A percentile compares a stretch with the other conserved stretches of the same genome.
Conservation (phyloP, 2,329 filamentous ascomycete species). For the Aspergillus pseudotamarii region DNA sequence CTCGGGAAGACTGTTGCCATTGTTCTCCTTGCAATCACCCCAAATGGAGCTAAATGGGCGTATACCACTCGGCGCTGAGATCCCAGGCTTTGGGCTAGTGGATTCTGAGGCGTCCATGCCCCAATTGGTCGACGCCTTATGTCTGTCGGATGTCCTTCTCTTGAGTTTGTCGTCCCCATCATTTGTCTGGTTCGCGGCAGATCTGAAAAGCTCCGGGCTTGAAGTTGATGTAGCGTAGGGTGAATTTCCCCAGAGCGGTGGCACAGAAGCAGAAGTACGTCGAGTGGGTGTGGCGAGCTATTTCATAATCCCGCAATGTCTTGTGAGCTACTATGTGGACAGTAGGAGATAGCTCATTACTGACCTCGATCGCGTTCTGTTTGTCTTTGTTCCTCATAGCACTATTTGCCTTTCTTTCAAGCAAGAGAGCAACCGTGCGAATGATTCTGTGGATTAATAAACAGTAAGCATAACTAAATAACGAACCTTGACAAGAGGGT, state of each 20-base stretch:
- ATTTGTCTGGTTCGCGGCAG: neutral
- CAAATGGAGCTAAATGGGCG: neutral
- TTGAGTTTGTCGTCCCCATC: neutral
- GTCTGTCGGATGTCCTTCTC: neutral
- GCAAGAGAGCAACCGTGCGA: slow-evolving; percentile 17
- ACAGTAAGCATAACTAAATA: neutral
- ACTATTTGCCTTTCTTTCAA: slow-evolving; percentile 22
- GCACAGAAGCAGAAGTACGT: neutral
- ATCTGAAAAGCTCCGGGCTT: neutral
- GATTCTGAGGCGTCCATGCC: neutral
- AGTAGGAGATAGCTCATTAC: neutral
- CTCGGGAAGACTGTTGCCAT: no score
- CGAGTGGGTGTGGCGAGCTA: neutral
- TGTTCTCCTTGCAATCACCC: neutral
- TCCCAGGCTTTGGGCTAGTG: neutral
- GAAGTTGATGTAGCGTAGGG: neutral
- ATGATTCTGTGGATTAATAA: slow-evolving; percentile 13
- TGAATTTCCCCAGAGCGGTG: neutral
- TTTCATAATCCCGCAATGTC: neutral
- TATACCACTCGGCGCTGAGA: neutral
- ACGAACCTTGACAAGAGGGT: neutral
- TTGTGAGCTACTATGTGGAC: neutral
- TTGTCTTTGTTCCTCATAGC: neutral
- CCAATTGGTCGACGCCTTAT: neutral
- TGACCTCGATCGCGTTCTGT: neutral